Evolutionary conservation across 768 basidiomycete species (phyloP).

Genomic region (Mycena filopes): DNA sequence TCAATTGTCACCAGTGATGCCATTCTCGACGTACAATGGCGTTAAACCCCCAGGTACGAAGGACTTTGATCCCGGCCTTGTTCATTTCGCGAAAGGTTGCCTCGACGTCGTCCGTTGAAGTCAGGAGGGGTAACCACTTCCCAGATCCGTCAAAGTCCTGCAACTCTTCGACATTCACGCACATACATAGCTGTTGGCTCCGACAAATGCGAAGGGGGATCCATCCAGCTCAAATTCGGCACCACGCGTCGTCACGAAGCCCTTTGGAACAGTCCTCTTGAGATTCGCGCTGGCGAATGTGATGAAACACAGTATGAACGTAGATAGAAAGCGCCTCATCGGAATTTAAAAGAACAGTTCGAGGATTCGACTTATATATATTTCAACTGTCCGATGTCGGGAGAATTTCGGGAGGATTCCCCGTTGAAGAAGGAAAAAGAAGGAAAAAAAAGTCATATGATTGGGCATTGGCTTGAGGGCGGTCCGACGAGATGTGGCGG

Average conservation of each 20-base stretch:
- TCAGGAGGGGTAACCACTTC: slow-evolving; percentile 68
- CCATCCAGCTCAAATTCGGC: slow-evolving; percentile 57
- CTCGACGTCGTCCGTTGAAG: slow-evolving; percentile 57
- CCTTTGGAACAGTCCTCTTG: slow-evolving; percentile 42
- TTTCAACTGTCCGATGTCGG: slow-evolving; percentile 42
- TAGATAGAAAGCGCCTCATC: slow-evolving; percentile 23
- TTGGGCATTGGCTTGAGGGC: not conserved
- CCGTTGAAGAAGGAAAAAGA: not conserved
- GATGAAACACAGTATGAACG: slow-evolving; percentile 4
- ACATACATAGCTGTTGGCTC: slow-evolving; percentile 67
- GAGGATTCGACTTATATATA: slow-evolving; percentile 16
- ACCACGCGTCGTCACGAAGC: slow-evolving; percentile 57
- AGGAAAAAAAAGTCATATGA: slow-evolving; percentile 18
- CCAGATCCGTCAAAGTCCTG: not conserved
- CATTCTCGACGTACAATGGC: slow-evolving; percentile 39
- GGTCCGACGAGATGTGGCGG: slow-evolving; percentile 5
- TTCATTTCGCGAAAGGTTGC: slow-evolving; percentile 61
- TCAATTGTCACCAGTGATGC: too few species aligned
- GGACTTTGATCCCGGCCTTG: slow-evolving; percentile 59
- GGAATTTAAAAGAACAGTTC: not conserved
- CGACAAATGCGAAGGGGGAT: slow-evolving; percentile 64
- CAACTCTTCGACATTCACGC: slow-evolving; percentile 27
- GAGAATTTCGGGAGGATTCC: slow-evolving; percentile 33
- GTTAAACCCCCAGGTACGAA: slow-evolving; percentile 58
- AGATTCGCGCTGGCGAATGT: not conserved